Conservation (phyloP, 768 basidiomycete species). For the Cyathus striatus region DNA sequence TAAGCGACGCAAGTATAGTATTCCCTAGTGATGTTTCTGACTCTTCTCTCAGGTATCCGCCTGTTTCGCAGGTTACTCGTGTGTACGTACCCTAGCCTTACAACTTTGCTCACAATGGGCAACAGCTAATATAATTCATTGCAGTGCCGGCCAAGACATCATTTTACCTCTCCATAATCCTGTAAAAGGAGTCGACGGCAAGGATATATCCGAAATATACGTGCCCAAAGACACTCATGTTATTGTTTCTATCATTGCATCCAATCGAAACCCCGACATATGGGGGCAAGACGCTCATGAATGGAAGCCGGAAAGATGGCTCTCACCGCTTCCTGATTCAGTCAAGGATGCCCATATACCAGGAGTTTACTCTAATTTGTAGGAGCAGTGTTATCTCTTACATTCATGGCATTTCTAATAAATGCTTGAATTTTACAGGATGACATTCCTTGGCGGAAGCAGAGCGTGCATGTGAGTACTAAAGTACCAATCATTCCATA, state of each 20-base stretch:
- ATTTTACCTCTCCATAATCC: constrained; percentile 37
- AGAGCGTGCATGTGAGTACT: constrained; percentile 30
- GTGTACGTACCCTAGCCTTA: too few species aligned
- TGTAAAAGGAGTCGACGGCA: constrained; percentile 29
- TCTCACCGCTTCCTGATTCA: constrained; percentile 22
- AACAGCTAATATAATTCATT: background rate
- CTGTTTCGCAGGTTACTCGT: constrained; percentile 8
- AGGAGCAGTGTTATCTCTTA: constrained; percentile 9
- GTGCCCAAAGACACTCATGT: constrained; percentile 35
- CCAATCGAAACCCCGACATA: constrained; percentile 33
- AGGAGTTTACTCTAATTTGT: constrained; percentile 41
- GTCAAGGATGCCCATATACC: constrained; percentile 33
- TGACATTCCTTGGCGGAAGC: constrained; percentile 37
- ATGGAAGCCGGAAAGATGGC: constrained; percentile 51
- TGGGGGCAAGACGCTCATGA: constrained; percentile 44
- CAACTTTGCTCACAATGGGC: too few species aligned
- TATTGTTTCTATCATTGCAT: constrained; percentile 28
- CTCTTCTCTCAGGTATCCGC: constrained; percentile 11
- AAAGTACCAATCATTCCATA: background rate
- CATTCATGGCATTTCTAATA: background rate
- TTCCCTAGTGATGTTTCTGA: background rate
- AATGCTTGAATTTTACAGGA: constrained; percentile 15
- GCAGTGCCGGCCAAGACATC: constrained; percentile 29
- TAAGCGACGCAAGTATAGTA: constrained; percentile 10
- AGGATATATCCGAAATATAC: constrained; percentile 25